Evolutionary conservation across 805 yeast genomes (phyloP), one percentile per base, ranked within the genome.

Genomic region (Teunomyces cretensis): DNA sequence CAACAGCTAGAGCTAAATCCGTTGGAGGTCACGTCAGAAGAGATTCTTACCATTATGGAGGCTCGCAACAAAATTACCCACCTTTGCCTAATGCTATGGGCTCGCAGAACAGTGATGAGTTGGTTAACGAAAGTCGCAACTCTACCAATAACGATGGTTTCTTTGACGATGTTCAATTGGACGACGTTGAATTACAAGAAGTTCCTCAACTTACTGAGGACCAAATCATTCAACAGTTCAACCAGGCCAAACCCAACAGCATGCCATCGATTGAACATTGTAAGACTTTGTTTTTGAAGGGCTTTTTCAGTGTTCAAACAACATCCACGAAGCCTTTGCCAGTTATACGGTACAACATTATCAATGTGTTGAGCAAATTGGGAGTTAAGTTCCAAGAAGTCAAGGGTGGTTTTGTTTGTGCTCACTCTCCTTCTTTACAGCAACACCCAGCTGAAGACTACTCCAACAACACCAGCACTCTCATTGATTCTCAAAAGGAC

Each of bases 231-330:
- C 72, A 69, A 24, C 74, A 73, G 47, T 68, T 67, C 57, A 62
- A 70, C 42, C 54, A 69, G 48, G 90, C 95, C 11, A 79, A 82
- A 45, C 80, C 84, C 2, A 88, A 88, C 44, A 68, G 86, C 12
- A 90, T 91, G 97, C 96, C 95, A 22, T 89, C 97, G 0, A 89
- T 92, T 62, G 97, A 91, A 59, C 88, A 83, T 60, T 96, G 97
- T 48, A 86, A 86, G 67, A 91, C 96, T 1, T 76, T 91, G 52
- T 90, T 89, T 71, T 75, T 91, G 62, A 88, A 90, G 61, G 97
- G 97, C 1, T 91, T 92, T 60, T 91, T 91, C 67, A 84, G 92
- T 48, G 97, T 91, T 40, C 97, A 91, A 67, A 88, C 96, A 1
- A 91, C 98, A 0, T 89, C 97, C 2, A 88, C 96, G 3, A 89